Conservation (phyloP, 129 eudicot genomes). For the Flaveria brownii region DNA sequence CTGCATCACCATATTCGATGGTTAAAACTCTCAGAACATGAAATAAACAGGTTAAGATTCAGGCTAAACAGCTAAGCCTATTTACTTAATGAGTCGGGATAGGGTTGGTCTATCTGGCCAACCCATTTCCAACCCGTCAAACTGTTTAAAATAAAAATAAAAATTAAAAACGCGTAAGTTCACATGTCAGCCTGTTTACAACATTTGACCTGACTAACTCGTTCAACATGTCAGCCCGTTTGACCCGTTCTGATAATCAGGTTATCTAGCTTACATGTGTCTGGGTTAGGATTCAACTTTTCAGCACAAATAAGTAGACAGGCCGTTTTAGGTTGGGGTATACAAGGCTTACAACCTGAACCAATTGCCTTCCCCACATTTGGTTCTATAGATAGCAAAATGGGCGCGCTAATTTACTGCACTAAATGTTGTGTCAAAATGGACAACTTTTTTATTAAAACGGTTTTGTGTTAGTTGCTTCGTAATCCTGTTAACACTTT, state of each 20-base stretch:
- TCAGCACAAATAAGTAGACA: not conserved
- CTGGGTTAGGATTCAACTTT: not conserved
- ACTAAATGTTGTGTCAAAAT: not conserved
- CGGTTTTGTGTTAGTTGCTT: not conserved
- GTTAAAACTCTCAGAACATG: constrained; percentile 11
- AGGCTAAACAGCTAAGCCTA: too few relatives aligned
- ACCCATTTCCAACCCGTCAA: not conserved
- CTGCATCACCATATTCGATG: constrained; percentile 45
- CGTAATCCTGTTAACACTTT: not conserved
- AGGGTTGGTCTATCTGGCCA: not conserved
- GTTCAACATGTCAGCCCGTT: not conserved
- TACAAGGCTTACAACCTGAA: not conserved
- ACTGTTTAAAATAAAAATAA: not conserved
- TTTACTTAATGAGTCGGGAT: too few relatives aligned
- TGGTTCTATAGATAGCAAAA: not conserved
- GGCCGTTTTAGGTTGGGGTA: not conserved
- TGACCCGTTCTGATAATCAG: not conserved
- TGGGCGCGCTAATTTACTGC: not conserved
- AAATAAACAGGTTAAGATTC: not conserved
- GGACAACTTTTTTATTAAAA: not conserved
- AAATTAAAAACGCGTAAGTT: not conserved
- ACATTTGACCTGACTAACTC: not conserved
- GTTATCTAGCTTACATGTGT: not conserved
- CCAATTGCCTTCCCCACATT: not conserved
- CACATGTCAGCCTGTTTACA: not conserved